Percentiles rank a stretch among this genome's conserved stretches.
Conservation (phyloP, 2,329 filamentous ascomycete genomes). For the Torrubiellomyces zombiae region DNA sequence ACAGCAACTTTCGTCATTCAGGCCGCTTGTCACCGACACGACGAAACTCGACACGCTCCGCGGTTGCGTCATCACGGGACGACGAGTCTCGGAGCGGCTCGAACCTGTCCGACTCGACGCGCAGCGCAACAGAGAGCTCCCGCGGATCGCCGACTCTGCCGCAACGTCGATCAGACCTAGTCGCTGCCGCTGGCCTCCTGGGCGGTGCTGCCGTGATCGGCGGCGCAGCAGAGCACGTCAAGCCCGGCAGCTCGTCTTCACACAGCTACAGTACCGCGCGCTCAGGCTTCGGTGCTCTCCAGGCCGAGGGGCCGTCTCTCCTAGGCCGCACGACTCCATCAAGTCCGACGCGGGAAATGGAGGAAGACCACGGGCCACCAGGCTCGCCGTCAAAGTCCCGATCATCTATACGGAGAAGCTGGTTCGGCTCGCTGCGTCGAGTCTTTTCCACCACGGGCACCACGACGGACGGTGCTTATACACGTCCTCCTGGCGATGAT, state of each 20-base stretch:
- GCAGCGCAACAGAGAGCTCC: conserved; percentile 25
- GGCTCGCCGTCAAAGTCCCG: conserved; percentile 42
- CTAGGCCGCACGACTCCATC: conserved; percentile 12
- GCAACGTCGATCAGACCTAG: conserved; percentile 17
- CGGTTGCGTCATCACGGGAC: conserved; percentile 17
- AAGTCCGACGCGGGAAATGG: conserved; percentile 12
- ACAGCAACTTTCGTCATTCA: conserved; percentile 17
- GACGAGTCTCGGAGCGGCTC: conserved; percentile 38
- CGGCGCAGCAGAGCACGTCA: conserved; percentile 13
- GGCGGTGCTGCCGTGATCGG: conserved; percentile 11
- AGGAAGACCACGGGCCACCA: conserved; percentile 20
- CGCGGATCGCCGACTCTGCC: conserved; percentile 18
- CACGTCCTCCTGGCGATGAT: conserved; percentile 20
- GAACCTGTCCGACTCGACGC: conserved; percentile 37
- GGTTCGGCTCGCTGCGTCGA: conserved; percentile 51
- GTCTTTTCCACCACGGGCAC: conserved; percentile 35
- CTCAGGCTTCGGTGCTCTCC: conserved; percentile 33
- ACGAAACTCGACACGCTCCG: conserved; percentile 19
- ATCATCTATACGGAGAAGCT: conserved; percentile 34
- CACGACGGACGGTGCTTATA: conserved; percentile 1
- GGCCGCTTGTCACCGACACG: conserved; percentile 22
- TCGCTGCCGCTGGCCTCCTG: conserved; percentile 11
- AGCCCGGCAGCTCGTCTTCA: conserved; percentile 23
- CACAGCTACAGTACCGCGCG: conserved; percentile 36
- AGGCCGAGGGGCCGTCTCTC: conserved; percentile 34